Conservation (phyloP, 805 yeast species). For the Maudiozyma bulderi region DNA sequence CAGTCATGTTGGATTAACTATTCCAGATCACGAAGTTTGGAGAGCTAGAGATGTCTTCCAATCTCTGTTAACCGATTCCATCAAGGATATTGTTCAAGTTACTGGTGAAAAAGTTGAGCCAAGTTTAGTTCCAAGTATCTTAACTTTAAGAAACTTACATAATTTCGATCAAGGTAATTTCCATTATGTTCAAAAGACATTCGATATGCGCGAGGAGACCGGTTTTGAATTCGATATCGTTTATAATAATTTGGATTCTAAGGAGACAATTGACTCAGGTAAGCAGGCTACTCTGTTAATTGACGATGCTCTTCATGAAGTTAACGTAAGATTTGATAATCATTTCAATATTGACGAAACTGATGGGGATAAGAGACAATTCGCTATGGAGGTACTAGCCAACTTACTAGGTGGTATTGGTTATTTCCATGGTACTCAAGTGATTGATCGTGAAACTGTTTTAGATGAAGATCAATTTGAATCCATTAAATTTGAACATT, state of each 20-base stretch:
- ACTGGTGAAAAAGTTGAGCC: constrained; percentile 16
- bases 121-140: constrained; percentile 33
- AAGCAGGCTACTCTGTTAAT: constrained; percentile 17
- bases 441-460: constrained; percentile 64
- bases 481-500: constrained; percentile 37
- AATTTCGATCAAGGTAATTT: constrained; percentile 57
- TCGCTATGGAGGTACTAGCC: constrained; percentile 73
- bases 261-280: constrained; percentile 29
- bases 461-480: constrained; percentile 64
- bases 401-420: constrained; percentile 86
- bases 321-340: constrained; percentile 37
- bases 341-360: constrained; percentile 37
- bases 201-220: constrained; percentile 39
- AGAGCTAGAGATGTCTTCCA: constrained; percentile 65
- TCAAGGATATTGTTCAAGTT: constrained; percentile 34
- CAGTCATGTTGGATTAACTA: constrained; percentile 57
- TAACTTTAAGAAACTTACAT: constrained; percentile 49
- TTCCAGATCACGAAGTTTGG: constrained; percentile 71
- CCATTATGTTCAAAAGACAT: constrained; percentile 71
- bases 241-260: constrained; percentile 41
- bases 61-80: constrained; percentile 59
- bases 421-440: constrained; percentile 72
- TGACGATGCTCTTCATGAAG: constrained; percentile 14
- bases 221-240: constrained; percentile 62
- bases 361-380: constrained; percentile 34